A percentile compares a stretch with the other conserved stretches of the same genome.
These are phyloP conservation scores for Sabuloglossum arenarium DNA, from an alignment of 495 filamentous ascomycete species.

Conservation along the genomic window DNA sequence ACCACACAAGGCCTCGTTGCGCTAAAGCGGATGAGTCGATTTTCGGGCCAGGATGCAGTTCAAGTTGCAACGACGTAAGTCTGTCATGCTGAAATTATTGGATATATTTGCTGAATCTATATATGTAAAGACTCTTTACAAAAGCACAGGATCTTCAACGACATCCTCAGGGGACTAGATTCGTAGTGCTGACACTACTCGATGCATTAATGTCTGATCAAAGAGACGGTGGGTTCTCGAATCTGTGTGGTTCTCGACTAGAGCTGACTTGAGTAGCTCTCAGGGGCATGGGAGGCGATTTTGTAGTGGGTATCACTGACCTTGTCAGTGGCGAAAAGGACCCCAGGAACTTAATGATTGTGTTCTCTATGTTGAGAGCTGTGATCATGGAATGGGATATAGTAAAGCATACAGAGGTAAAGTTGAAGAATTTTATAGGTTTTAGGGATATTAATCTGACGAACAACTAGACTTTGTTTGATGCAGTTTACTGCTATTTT, in stretches of 20 bases:
- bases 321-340: constrained; percentile 60
- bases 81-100: background rate
- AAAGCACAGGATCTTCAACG: constrained; percentile 29
- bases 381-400: constrained; percentile 59
- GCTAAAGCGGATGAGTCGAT: background rate
- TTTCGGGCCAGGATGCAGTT: constrained; percentile 1
- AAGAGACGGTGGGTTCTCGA: constrained; percentile 28
- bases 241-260: background rate
- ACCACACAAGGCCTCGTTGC: constrained; percentile 1
- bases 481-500: constrained; percentile 60
- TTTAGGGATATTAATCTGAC: constrained; percentile 12
- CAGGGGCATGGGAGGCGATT: constrained; percentile 33
- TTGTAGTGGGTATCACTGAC: constrained; percentile 40
- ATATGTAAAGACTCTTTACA: constrained; percentile 3
- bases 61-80: constrained; percentile 1
- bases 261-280: constrained; percentile 20
- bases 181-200: constrained; percentile 40
- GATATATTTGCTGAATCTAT: background rate
- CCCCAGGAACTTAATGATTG: constrained; percentile 55
- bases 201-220: constrained; percentile 45
- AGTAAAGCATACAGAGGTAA: constrained; percentile 36
- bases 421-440: background rate
- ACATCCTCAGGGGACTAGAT: constrained; percentile 38
- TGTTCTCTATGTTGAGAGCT: constrained; percentile 52
- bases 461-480: constrained; percentile 35